These are phyloP conservation scores for Pestalotiopsis sp. DNA, from an alignment of 2,329 filamentous ascomycete species.

Conservation along the genomic window DNA sequence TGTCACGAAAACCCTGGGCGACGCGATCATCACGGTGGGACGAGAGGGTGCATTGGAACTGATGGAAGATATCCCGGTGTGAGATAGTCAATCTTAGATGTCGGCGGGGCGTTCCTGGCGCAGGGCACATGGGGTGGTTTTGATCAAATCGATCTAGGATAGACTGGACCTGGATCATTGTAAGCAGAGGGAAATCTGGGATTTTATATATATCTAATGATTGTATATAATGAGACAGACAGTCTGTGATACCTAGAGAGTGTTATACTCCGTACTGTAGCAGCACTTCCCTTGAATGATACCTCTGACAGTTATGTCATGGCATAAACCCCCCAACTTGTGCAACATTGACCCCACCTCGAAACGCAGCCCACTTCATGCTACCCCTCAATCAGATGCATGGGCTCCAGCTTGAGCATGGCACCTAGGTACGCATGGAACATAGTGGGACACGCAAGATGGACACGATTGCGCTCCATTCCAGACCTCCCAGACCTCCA, in stretches of 20 bases:
- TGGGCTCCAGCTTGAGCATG: neutral
- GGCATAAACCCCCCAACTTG: neutral
- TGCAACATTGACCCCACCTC: neutral
- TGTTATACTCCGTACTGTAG: no score
- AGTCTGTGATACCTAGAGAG: neutral
- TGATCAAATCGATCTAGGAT: no score
- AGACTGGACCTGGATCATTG: neutral
- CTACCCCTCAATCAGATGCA: neutral
- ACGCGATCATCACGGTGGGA: conserved; percentile 72
- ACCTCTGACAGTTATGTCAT: conserved; percentile 2
- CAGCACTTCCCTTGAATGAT: neutral
- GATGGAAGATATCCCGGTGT: conserved; percentile 72
- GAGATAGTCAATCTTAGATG: conserved; percentile 18
- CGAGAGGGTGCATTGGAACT: conserved; percentile 67
- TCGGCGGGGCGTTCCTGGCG: neutral
- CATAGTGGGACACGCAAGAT: conserved; percentile 10
- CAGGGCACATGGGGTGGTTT: neutral
- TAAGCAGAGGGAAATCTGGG: neutral
- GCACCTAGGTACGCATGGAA: neutral
- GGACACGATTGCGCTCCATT: conserved; percentile 4
- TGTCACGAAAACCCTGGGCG: conserved; percentile 70
- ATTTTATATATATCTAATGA: neutral
- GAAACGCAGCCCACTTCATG: neutral
- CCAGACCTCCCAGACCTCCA: neutral
- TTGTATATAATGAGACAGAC: neutral